Conservation (phyloP, 179 eudicot genomes). For the Sideroxylon spinosum region DNA sequence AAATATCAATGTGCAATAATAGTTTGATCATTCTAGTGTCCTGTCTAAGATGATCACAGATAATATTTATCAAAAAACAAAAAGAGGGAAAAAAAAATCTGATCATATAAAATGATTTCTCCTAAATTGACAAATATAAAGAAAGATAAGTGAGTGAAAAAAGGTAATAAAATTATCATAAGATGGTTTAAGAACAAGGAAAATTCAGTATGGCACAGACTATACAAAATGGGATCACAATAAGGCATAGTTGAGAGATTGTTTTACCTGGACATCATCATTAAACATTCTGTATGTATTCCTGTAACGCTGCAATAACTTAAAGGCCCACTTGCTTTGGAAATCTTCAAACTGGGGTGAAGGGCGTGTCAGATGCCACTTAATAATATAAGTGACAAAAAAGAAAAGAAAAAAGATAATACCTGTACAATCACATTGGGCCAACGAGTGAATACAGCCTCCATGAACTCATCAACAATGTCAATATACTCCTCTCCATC, state of each 20-base stretch:
- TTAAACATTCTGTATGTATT: constrained; percentile 90
- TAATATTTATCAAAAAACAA: too few species aligned
- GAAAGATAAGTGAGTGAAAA: not conserved
- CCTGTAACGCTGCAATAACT: constrained; percentile 85
- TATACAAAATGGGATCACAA: not conserved
- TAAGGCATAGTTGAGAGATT: not conserved
- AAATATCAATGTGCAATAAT: too few species aligned
- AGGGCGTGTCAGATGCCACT: not conserved
- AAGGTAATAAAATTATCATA: constrained; percentile 1
- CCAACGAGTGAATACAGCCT: constrained; percentile 96
- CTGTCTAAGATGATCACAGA: too few species aligned
- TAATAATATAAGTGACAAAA: not conserved
- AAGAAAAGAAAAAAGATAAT: constrained; percentile 1
- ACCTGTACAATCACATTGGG: constrained; percentile 97
- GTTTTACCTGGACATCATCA: constrained; percentile 89
- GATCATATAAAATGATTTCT: too few species aligned
- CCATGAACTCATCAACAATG: constrained; percentile 94
- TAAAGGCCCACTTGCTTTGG: constrained; percentile 99
- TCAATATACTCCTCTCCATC: constrained; percentile 92
- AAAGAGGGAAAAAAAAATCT: too few species aligned
- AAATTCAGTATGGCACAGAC: not conserved
- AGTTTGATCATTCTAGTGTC: too few species aligned
- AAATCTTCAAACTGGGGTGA: constrained; percentile 87
- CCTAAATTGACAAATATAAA: too few species aligned
- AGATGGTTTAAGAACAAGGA: not conserved